Base-by-base conservation (phyloP, 129 eudicot genomes). In the Cynara cardunculus region DNA sequence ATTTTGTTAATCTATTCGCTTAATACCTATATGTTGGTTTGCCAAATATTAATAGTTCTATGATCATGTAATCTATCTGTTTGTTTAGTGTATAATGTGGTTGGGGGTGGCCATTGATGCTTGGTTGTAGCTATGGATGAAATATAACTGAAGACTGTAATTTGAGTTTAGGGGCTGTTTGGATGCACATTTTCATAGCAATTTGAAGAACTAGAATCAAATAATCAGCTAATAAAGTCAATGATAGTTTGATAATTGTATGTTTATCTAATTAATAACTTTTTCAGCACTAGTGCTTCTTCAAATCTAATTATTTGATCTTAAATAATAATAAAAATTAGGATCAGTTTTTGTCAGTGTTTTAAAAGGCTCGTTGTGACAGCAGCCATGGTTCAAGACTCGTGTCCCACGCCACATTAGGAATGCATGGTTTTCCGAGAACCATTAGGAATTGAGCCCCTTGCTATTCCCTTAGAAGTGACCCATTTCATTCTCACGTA, bases 1-100 rank as follows among this genome's bases (percentile, higher is more conserved):
- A 34, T 75, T 27, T 75, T 75, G 79, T 28, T 26, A 5, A 74
- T 46, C 8, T 74, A 28, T 59, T 56, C 59, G 79, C 46, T 78
- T 34, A 70, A 70, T 9, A 7, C 69, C 10, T 19, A 62, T 62
- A 62, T 62, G 69, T 19, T 62, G 4, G 69, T 21, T 21, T 71
- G 53, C 12, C 35, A 22, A 2, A 71, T 71, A 13, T 71, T 30
- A 31, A 71, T 71, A 19, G 49, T 30, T 69, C 0, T 28, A 69
- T 69, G 46, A 31, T 69, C 12, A 27, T 6, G 25, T 69, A 69
- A 30, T 19, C 1, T 62, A 62, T 62, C 2, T 62, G 69, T 62
- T 62, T 62, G 69, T 62, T 62, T 62, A 62, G 11, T 62, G 18
- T 62, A 62, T 62, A 62, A 62, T 62, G 14, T 62, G 27, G 64